Evolutionary conservation across 2,329 filamentous ascomycete genomes (phyloP).

Genomic region (Epichloe sp.): DNA sequence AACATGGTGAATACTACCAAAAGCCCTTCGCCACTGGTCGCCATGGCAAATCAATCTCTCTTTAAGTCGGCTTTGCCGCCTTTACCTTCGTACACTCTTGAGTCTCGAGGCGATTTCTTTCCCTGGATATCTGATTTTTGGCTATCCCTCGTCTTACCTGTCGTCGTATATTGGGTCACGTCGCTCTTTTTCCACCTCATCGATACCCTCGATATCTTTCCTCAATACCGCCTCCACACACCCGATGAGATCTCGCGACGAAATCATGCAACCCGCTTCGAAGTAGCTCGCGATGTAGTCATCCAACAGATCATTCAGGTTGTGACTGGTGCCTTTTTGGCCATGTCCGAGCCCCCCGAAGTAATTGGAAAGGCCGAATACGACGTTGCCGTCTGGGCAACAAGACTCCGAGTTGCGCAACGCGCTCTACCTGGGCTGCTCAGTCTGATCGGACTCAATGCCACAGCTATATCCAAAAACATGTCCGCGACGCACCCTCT

Average conservation of each 20-base stretch:
- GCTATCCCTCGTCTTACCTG: conserved; percentile 60
- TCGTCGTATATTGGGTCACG: conserved; percentile 77
- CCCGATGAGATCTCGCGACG: conserved; percentile 79
- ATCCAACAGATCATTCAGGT: conserved; percentile 88
- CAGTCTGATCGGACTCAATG: conserved; percentile 61
- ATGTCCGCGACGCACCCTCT: conserved; percentile 58
- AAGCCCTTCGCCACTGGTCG: conserved; percentile 16
- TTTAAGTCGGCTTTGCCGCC: conserved; percentile 56
- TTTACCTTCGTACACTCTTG: conserved; percentile 68
- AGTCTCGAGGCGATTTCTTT: conserved; percentile 57
- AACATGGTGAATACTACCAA: conserved; percentile 28
- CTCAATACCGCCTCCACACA: conserved; percentile 87
- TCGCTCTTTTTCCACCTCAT: conserved; percentile 81
- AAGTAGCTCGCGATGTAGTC: conserved; percentile 82
- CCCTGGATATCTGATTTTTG: conserved; percentile 71
- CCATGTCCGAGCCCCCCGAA: conserved; percentile 60
- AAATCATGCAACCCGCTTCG: conserved; percentile 73
- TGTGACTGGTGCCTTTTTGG: conserved; percentile 51
- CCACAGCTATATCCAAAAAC: conserved; percentile 60
- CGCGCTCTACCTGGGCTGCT: conserved; percentile 62
- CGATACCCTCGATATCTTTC: conserved; percentile 73
- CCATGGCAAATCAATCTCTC: conserved; percentile 40
- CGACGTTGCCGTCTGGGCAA: conserved; percentile 83
- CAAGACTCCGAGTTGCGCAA: conserved; percentile 66
- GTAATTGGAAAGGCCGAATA: conserved; percentile 68